Percentiles rank a stretch among this genome's conserved stretches.
Conservation (phyloP, 2,329 filamentous ascomycete species). For the Ophiostoma quercus region DNA sequence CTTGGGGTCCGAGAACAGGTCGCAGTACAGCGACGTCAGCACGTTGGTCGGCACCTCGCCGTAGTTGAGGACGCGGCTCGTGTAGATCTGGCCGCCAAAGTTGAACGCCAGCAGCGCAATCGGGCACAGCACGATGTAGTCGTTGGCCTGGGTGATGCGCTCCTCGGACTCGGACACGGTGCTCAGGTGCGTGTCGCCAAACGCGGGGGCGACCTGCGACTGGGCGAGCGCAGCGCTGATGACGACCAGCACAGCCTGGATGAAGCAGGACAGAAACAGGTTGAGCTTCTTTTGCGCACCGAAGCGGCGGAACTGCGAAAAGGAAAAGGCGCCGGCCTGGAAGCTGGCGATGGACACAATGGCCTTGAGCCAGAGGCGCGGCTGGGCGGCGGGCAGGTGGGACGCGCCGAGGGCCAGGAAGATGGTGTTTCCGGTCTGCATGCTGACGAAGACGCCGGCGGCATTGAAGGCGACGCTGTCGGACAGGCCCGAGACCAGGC, state of each 20-base stretch:
- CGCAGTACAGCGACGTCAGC: slow-evolving; percentile 50
- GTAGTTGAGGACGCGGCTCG: slow-evolving; percentile 46
- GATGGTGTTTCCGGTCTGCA: slow-evolving; percentile 80
- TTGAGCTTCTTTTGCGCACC: slow-evolving; percentile 51
- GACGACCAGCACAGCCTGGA: slow-evolving; percentile 48
- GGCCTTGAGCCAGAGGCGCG: slow-evolving; percentile 64
- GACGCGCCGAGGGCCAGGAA: slow-evolving; percentile 63
- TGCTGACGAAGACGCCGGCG: slow-evolving; percentile 76
- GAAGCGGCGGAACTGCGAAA: slow-evolving; percentile 61
- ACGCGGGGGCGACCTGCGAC: slow-evolving; percentile 41
- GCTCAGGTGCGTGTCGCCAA: slow-evolving; percentile 31
- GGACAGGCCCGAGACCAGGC: slow-evolving; percentile 70
- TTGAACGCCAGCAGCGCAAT: slow-evolving; percentile 50
- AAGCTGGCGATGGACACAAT: slow-evolving; percentile 65
- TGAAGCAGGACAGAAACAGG: slow-evolving; percentile 56
- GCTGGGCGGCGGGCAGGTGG: slow-evolving; percentile 49
- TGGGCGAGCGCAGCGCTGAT: slow-evolving; percentile 51
- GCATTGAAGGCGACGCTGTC: slow-evolving; percentile 72
- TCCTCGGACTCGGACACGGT: slow-evolving; percentile 34
- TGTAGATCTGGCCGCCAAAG: slow-evolving; percentile 52
- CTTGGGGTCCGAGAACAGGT: slow-evolving; percentile 48
- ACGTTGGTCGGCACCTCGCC: slow-evolving; percentile 54
- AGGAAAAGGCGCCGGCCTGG: slow-evolving; percentile 66
- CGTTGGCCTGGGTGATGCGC: slow-evolving; percentile 37
- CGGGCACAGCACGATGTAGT: slow-evolving; percentile 35